Evolutionary conservation across 2,329 filamentous ascomycete species (phyloP), one percentile per base, ranked within the genome.

Genomic region (Alternaria sp.): DNA sequence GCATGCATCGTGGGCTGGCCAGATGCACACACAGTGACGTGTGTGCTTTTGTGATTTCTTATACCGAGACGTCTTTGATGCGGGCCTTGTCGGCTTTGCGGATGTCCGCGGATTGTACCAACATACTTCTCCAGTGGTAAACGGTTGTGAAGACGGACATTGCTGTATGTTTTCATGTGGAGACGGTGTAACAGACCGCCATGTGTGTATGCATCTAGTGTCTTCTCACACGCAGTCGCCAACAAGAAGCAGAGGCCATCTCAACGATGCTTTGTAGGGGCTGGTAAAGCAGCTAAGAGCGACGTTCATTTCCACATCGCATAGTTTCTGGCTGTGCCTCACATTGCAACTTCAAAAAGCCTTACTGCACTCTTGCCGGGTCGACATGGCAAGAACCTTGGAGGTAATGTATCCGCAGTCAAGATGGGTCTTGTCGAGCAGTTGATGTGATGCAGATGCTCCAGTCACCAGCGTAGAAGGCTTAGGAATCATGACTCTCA

Each of bases 11-110:
- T 40, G 36, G 36, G n/a, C 36, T 40, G 15, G 49, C 19, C 28
- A 30, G n/a, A n/a, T 47, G 30, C 44, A 32, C 32, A 17, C 28
- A 40, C n/a, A n/a, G 57, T 61, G 61, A 61, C 57, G 46, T 57
- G 30, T 19, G 19, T 46, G n/a, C 46, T 5, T 28, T 50, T 10
- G 46, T 19, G 25, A 30, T 19, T 50, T n/a, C 17, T 13, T 26
- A 13, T 50, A 19, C 15, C n/a, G 46, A 30, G 23, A 17, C 25
- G 8, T n/a, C 15, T 50, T 30, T 50, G 15, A 30, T 28, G 17
- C 23, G 46, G 46, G 25, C 46, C 26, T 19, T 50, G 46, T 50
- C 46, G 25, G 46, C 49, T 30, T 52, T 36, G 30, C 49, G 30
- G 49, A 52, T 40, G 49, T 32, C 13, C 6, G 49, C 49, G 19